Conservation (phyloP, 2,329 filamentous ascomycete genomes). For the Mycosphaerelloides madeirae region DNA sequence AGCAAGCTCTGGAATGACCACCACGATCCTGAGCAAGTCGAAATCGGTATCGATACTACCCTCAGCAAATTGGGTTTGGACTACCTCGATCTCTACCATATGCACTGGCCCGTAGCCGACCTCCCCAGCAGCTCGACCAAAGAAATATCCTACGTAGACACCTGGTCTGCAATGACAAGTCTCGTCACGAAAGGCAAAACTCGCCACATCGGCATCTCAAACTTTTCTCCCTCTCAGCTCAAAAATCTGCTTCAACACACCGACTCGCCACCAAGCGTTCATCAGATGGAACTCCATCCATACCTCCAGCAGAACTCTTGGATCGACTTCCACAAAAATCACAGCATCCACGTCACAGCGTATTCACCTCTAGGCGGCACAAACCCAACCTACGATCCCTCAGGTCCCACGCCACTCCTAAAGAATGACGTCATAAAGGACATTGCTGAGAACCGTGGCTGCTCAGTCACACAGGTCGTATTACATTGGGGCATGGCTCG, state of each 20-base stretch:
- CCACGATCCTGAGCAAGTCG: constrained; percentile 29
- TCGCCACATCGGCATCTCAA: constrained; percentile 29
- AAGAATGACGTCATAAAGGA: constrained; percentile 60
- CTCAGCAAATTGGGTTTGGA: constrained; percentile 37
- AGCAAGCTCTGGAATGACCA: constrained; percentile 38
- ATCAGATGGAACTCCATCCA: constrained; percentile 31
- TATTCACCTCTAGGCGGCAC: constrained; percentile 30
- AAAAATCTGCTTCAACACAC: constrained; percentile 24
- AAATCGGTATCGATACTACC: constrained; percentile 34
- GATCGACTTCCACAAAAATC: constrained; percentile 20
- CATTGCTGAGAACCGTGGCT: constrained; percentile 59
- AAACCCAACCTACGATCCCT: constrained; percentile 40
- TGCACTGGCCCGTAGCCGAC: constrained; percentile 41
- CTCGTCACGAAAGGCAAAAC: constrained; percentile 25
- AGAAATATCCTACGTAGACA: constrained; percentile 25
- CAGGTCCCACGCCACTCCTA: constrained; percentile 29
- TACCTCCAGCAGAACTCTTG: constrained; percentile 26
- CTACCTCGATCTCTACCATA: constrained; percentile 44
- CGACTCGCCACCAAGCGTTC: constrained; percentile 21
- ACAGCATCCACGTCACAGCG: constrained; percentile 26
- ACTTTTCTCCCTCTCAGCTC: constrained; percentile 29
- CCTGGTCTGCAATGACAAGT: constrained; percentile 29
- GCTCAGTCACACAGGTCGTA: constrained; percentile 53
- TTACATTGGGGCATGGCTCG: constrained; percentile 53
- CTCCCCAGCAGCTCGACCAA: constrained; percentile 15